Evolutionary conservation across 495 filamentous ascomycete species (phyloP).

Genomic region (Podospora didyma): DNA sequence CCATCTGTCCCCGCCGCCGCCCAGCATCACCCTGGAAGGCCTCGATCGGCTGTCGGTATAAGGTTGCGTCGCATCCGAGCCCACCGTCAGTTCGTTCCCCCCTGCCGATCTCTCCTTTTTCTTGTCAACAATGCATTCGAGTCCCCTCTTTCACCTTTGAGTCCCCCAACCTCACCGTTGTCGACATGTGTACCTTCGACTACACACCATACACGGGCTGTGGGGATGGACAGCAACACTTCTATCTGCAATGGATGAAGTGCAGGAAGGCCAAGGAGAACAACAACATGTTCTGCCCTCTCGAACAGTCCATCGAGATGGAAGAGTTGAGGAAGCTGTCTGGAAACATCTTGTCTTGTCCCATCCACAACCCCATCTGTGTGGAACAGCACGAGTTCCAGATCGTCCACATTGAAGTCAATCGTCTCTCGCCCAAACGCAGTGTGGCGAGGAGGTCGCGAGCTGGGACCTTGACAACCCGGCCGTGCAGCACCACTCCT

Average conservation of each 20-base stretch:
- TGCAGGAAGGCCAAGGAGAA: slow-evolving; percentile 22
- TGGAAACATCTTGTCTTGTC: slow-evolving; percentile 23
- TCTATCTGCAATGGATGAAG: slow-evolving; percentile 31
- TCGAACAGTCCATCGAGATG: slow-evolving; percentile 16
- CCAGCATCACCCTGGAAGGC: too few species aligned
- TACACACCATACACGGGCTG: slow-evolving; percentile 30
- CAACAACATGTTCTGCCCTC: slow-evolving; percentile 19
- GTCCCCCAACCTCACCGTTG: background rate
- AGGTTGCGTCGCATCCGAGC: too few species aligned
- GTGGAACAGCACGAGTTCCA: slow-evolving; percentile 23
- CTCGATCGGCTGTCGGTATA: too few species aligned
- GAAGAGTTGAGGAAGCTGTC: slow-evolving; percentile 23
- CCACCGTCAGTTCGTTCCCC: too few species aligned
- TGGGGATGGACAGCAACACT: slow-evolving; percentile 21
- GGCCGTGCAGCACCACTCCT: background rate
- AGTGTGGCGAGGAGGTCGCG: background rate
- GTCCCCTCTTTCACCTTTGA: background rate
- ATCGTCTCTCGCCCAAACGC: background rate
- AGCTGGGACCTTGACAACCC: background rate
- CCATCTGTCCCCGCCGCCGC: too few species aligned
- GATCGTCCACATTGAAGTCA: background rate
- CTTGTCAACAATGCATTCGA: too few species aligned
- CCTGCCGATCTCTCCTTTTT: too few species aligned
- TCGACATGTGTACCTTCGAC: slow-evolving; percentile 29
- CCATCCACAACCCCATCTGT: slow-evolving; percentile 25